Evolutionary conservation across 2,329 filamentous ascomycete genomes (phyloP).

Genomic region (Chrysoporthe puriensis): DNA sequence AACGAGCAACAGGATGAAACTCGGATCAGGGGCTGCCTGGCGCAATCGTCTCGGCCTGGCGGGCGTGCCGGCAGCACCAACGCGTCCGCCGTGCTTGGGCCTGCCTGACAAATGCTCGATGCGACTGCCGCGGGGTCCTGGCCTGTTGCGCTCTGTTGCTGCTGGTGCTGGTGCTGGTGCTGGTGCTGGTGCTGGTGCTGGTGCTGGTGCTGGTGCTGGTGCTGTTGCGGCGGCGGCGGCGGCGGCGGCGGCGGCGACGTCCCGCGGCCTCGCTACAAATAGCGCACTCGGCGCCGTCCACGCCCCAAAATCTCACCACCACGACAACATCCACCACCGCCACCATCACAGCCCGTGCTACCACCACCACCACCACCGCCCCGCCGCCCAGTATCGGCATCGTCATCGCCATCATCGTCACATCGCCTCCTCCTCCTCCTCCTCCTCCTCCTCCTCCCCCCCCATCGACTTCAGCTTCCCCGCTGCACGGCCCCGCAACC

Average conservation of each 20-base stretch:
- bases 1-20: no score
- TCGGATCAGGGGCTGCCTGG: no score
- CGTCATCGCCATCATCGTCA: constrained; percentile 15
- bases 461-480: constrained; percentile 22
- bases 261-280: constrained; percentile 2
- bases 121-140: background rate
- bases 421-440: constrained; percentile 18
- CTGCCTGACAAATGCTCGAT: constrained; percentile 6
- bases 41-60: no score
- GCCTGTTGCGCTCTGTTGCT: no score
- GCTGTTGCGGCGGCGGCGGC: no score
- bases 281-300: constrained; percentile 15
- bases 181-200: no score
- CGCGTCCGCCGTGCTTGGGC: no score
- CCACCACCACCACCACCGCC: constrained; percentile 8
- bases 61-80: no score
- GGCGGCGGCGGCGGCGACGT: background rate
- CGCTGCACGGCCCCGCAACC: constrained; percentile 34
- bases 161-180: no score
- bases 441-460: constrained; percentile 22
- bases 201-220: no score
- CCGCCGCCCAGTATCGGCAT: no score
- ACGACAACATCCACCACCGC: background rate
- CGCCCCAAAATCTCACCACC: background rate
- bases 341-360: background rate